Conservation (phyloP, 2,329 filamentous ascomycete genomes). For the Epichloe typhina region DNA sequence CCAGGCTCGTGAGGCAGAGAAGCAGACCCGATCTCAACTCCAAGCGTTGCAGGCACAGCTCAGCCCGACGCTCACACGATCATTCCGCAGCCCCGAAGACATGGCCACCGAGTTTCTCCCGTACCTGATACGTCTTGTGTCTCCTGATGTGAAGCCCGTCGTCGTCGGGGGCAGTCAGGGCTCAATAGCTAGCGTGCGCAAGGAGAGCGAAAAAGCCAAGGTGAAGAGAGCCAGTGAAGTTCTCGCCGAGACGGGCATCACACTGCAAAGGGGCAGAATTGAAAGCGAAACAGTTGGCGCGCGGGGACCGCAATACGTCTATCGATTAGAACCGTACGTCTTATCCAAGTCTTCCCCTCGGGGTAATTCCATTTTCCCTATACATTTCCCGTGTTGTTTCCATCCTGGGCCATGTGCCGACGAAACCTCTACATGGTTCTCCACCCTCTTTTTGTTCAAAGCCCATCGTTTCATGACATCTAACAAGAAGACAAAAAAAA, state of each 20-base stretch:
- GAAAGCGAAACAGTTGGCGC: conserved; percentile 50
- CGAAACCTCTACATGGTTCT: not conserved
- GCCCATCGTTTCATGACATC: not conserved
- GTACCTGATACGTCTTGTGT: conserved; percentile 69
- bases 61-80: conserved; percentile 55
- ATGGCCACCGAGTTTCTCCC: conserved; percentile 75
- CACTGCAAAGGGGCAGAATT: conserved; percentile 67
- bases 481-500: not conserved
- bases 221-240: conserved; percentile 68
- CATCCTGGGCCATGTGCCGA: not conserved
- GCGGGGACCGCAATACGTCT: conserved; percentile 62
- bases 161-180: conserved; percentile 57
- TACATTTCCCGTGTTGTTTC: not conserved
- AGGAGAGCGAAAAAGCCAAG: conserved; percentile 70
- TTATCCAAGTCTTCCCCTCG: not conserved
- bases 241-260: conserved; percentile 70
- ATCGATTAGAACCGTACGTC: conserved; percentile 86
- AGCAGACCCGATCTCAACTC: conserved; percentile 63
- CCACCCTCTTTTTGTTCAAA: conserved; percentile 5
- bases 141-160: conserved; percentile 83
- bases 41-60: conserved; percentile 61
- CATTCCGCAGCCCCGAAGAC: conserved; percentile 67
- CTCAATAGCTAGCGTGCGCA: conserved; percentile 72
- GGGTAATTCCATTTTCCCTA: not conserved
- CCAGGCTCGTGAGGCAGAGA: conserved; percentile 65